Conservation (phyloP, 1,139 yeast species). For the Kodamaea suecica region DNA sequence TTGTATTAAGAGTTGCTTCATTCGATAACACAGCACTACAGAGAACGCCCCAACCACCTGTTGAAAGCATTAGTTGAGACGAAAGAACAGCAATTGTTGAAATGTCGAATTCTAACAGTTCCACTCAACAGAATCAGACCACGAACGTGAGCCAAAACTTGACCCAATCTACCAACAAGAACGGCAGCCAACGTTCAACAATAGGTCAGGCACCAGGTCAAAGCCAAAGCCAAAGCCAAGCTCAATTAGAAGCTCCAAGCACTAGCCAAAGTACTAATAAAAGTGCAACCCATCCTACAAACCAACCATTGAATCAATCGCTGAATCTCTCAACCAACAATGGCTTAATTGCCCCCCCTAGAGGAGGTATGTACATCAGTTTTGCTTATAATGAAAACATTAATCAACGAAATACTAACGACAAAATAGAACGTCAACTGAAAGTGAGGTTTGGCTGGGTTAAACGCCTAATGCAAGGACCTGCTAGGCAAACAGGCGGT, state of each 20-base stretch:
- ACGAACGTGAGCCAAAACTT: neutral
- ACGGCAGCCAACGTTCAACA: neutral
- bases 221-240: neutral
- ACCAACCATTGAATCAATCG: neutral
- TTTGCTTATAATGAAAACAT: too few species aligned
- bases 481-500: constrained; percentile 22
- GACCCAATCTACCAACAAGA: neutral
- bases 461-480: constrained; percentile 46
- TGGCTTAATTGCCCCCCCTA: neutral
- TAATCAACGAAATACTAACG: constrained; percentile 5
- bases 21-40: too few species aligned
- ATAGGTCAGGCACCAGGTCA: too few species aligned
- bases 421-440: constrained; percentile 12
- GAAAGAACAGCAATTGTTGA: too few species aligned
- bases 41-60: too few species aligned
- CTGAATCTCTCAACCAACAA: too few species aligned
- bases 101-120: too few species aligned
- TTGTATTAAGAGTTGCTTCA: too few species aligned
- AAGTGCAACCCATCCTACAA: neutral
- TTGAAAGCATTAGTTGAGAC: too few species aligned
- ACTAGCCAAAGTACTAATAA: too few species aligned
- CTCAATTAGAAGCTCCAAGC: neutral
- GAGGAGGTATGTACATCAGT: neutral
- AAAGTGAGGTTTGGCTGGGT: constrained; percentile 48
- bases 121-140: too few species aligned